A percentile compares a stretch with the other conserved stretches of the same genome.
Conservation (phyloP, 257 asterid genomes). For the Verbascum thapsus region DNA sequence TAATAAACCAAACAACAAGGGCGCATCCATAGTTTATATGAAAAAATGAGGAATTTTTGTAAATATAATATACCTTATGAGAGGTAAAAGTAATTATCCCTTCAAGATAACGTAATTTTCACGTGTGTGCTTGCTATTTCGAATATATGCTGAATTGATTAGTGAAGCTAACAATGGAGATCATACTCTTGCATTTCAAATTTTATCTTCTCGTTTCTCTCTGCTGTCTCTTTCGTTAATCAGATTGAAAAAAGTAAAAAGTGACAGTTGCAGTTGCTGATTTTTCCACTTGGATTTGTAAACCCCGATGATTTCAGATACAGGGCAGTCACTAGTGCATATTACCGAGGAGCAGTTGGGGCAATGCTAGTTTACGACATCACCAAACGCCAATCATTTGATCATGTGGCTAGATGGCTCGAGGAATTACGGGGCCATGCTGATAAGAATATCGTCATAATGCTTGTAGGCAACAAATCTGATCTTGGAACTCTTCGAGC, state of each 20-base stretch:
- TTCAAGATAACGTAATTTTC: no score
- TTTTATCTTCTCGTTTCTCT: not conserved
- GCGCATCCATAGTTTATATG: no score
- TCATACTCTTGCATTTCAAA: conserved; percentile 4
- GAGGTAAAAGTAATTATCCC: no score
- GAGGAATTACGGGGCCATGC: conserved; percentile 80
- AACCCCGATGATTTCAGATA: conserved; percentile 52
- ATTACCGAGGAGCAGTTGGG: conserved; percentile 93
- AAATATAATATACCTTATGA: no score
- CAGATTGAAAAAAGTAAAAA: not conserved
- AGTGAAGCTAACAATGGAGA: not conserved
- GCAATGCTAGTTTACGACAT: conserved; percentile 92
- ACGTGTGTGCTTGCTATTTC: not conserved
- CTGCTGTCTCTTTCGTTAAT: not conserved
- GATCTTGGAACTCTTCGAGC: conserved; percentile 66
- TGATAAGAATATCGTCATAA: conserved; percentile 76
- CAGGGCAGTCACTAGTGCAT: conserved; percentile 90
- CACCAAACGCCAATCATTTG: conserved; percentile 74
- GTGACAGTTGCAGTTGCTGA: conserved; percentile 1
- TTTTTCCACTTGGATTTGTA: conserved; percentile 26
- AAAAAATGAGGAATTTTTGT: no score
- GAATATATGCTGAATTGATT: not conserved
- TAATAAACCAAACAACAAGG: no score
- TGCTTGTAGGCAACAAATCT: conserved; percentile 86
- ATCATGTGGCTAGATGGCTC: conserved; percentile 81